phyloP scores from a whole-genome alignment of 305 asterid species.

The Andrographis paniculata region DNA sequence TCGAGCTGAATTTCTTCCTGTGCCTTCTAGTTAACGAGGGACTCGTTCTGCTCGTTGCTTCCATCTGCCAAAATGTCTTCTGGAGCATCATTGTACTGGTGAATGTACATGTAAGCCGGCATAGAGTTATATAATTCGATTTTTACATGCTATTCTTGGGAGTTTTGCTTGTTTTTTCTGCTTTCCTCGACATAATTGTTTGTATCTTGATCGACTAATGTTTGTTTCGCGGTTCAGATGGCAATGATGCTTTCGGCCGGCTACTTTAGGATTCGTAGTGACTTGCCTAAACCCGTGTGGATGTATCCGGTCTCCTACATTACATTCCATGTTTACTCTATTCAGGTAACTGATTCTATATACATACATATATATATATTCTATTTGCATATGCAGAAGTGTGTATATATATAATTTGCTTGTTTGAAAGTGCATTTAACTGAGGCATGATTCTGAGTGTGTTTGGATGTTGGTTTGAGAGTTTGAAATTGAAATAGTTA shows the following conservation, averaged over 20 bases:
- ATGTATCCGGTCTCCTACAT: conserved; percentile 84
- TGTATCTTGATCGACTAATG: neutral
- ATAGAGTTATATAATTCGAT: too few relatives aligned
- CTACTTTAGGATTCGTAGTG: conserved; percentile 73
- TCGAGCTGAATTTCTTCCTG: conserved; percentile 68
- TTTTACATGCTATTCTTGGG: conserved; percentile 14
- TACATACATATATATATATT: too few relatives aligned
- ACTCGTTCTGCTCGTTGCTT: conserved; percentile 56
- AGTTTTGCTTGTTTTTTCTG: neutral
- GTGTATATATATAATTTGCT: neutral
- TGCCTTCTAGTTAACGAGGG: conserved; percentile 96
- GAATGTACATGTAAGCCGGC: conserved; percentile 54
- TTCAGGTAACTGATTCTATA: conserved; percentile 55
- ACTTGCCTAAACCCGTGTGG: conserved; percentile 80
- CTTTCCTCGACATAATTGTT: neutral
- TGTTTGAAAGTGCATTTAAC: too few relatives aligned
- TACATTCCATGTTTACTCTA: conserved; percentile 81
- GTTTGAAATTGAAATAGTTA: too few relatives aligned
- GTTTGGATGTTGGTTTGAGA: too few relatives aligned
- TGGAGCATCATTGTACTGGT: conserved; percentile 66
- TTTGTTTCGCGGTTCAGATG: conserved; percentile 39
- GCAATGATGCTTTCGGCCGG: conserved; percentile 94
- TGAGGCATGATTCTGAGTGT: too few relatives aligned
- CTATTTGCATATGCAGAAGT: neutral
- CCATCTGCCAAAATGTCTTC: conserved; percentile 64